These are phyloP conservation scores for Hanseniaspora meyeri DNA, from an alignment of 805 yeast species.

Conservation along the genomic window DNA sequence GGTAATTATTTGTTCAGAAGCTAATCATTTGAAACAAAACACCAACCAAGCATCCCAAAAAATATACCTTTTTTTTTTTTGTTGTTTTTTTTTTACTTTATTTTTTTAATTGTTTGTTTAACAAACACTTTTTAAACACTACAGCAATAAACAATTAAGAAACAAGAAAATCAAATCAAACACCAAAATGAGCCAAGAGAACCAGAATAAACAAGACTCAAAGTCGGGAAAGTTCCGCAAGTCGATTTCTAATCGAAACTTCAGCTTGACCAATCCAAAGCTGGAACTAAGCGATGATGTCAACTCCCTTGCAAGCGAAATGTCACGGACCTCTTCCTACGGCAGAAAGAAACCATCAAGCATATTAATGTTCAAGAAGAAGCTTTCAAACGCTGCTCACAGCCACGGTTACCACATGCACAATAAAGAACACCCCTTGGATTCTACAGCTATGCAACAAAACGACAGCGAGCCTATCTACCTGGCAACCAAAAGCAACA, in stretches of 20 bases:
- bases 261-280: neutral
- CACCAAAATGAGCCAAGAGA: neutral
- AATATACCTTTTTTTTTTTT: too few relatives aligned
- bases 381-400: constrained; percentile 1
- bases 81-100: too few relatives aligned
- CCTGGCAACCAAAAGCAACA: too few relatives aligned
- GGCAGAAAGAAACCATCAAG: constrained; percentile 3
- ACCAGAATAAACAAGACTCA: neutral
- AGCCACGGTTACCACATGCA: neutral
- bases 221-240: neutral
- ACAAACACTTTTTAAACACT: too few relatives aligned
- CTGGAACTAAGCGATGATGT: neutral
- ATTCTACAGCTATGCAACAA: neutral
- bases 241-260: neutral
- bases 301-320: neutral
- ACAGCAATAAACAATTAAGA: too few relatives aligned
- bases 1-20: too few relatives aligned
- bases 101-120: too few relatives aligned
- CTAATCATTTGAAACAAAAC: too few relatives aligned
- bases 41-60: too few relatives aligned
- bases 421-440: neutral
- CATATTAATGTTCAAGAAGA: constrained; percentile 6
- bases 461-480: neutral
- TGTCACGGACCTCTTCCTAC: neutral
- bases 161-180: neutral